phyloP scores from a whole-genome alignment of 75 land plant species.

The Picea glauca region DNA sequence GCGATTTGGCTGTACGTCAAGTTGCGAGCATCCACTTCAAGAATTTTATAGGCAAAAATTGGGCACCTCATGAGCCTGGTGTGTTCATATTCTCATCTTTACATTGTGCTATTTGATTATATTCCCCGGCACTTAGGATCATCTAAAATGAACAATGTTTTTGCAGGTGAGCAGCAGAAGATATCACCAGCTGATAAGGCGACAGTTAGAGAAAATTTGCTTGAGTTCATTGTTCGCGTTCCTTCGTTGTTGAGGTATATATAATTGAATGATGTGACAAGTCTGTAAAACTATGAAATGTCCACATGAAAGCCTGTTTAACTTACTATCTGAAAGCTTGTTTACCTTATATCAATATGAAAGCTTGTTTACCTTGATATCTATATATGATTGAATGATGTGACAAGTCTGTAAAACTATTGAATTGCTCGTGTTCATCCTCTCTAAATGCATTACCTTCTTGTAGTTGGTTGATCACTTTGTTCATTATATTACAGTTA shows the following conservation, averaged over 20 bases:
- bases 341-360: conserved; percentile 3
- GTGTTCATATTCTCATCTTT: background rate
- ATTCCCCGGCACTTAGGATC: background rate
- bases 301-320: background rate
- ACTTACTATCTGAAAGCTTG: no score
- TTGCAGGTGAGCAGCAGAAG: conserved; percentile 59
- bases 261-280: background rate
- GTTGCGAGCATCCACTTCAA: conserved; percentile 97
- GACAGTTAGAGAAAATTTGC: conserved; percentile 68
- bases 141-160: background rate
- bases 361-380: no score
- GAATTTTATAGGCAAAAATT: conserved; percentile 83
- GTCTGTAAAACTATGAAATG: background rate
- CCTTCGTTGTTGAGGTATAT: conserved; percentile 82
- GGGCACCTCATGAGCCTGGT: conserved; percentile 85
- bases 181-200: conserved; percentile 65
- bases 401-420: background rate
- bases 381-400: conserved; percentile 6
- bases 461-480: no score
- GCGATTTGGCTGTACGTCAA: conserved; percentile 87
- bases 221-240: conserved; percentile 71
- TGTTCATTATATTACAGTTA: no score
- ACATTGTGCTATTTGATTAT: background rate
- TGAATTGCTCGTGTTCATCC: background rate
- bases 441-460: no score